Evolutionary conservation across 768 basidiomycete species (phyloP).

Genomic region (Tremella yokohamensis): DNA sequence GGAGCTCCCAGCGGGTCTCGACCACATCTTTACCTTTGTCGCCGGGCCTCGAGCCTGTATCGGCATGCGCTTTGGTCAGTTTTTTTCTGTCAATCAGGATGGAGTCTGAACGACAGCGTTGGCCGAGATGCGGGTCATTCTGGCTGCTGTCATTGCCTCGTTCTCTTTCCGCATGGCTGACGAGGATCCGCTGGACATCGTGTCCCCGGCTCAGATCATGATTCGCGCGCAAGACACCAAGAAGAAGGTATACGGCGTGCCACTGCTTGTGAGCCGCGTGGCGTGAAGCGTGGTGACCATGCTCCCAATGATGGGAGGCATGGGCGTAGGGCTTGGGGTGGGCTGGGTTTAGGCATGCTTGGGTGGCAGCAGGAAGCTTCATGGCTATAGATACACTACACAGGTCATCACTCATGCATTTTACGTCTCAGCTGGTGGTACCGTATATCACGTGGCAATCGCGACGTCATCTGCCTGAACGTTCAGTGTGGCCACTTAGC

Average conservation of each 20-base stretch:
- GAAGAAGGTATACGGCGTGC: not conserved
- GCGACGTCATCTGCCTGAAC: too few species aligned
- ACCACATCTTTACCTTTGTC: slow-evolving; percentile 4
- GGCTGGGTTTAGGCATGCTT: too few species aligned
- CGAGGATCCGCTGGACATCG: slow-evolving; percentile 3
- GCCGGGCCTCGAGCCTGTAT: not conserved
- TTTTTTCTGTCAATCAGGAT: too few species aligned
- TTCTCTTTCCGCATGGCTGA: not conserved
- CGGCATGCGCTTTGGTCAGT: slow-evolving; percentile 1
- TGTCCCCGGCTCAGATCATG: slow-evolving; percentile 2
- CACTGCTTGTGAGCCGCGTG: not conserved
- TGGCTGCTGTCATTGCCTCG: not conserved
- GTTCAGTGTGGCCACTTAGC: too few species aligned
- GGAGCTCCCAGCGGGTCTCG: not conserved
- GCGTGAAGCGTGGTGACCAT: too few species aligned
- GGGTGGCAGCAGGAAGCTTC: too few species aligned
- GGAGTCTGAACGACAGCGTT: not conserved
- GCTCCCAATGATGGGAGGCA: too few species aligned
- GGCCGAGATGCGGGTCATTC: slow-evolving; percentile 4
- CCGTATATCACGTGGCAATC: too few species aligned
- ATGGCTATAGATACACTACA: too few species aligned
- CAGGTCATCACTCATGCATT: too few species aligned
- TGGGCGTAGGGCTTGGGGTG: too few species aligned
- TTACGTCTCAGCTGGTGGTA: too few species aligned
- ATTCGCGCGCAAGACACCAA: slow-evolving; percentile 6